Evolutionary conservation across 805 yeast species (phyloP).

Genomic region (Citeromyces matritensis): DNA sequence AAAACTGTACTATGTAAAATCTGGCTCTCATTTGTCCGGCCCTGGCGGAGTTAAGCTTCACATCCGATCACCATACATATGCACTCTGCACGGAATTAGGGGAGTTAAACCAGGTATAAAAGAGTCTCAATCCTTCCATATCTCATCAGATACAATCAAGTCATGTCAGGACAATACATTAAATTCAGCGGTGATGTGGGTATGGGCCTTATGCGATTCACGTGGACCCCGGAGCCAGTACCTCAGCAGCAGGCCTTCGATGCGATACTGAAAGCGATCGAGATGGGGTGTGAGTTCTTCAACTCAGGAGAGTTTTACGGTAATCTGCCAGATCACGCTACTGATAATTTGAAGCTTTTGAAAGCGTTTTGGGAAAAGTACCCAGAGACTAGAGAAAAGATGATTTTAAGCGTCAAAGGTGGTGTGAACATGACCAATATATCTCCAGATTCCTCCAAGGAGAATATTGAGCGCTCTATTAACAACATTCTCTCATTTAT

Average conservation of each 20-base stretch:
- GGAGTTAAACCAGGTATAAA: too few species aligned
- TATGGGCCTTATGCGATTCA: slow-evolving; percentile 71
- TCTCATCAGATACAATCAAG: too few species aligned
- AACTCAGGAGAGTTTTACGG: slow-evolving; percentile 81
- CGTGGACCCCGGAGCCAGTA: slow-evolving; percentile 49
- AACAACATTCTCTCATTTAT: slow-evolving; percentile 22
- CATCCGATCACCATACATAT: too few species aligned
- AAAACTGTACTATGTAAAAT: too few species aligned
- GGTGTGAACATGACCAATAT: slow-evolving; percentile 22
- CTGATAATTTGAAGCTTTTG: slow-evolving; percentile 38
- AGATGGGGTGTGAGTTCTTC: slow-evolving; percentile 32
- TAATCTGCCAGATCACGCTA: slow-evolving; percentile 15
- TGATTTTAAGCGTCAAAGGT: slow-evolving; percentile 58
- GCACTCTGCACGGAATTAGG: too few species aligned
- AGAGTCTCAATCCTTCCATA: too few species aligned
- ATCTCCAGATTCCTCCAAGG: slow-evolving; percentile 34
- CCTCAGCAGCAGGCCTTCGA: slow-evolving; percentile 37
- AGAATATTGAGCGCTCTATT: slow-evolving; percentile 29
- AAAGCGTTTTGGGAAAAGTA: slow-evolving; percentile 39
- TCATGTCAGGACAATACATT: slow-evolving; percentile 5
- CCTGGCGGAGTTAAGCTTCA: too few species aligned
- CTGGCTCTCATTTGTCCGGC: too few species aligned
- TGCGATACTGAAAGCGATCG: slow-evolving; percentile 35
- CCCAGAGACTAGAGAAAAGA: slow-evolving; percentile 41
- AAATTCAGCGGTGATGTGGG: slow-evolving; percentile 25